Conservation (phyloP, 345 rosid genomes). For the Arabis hirsuta region DNA sequence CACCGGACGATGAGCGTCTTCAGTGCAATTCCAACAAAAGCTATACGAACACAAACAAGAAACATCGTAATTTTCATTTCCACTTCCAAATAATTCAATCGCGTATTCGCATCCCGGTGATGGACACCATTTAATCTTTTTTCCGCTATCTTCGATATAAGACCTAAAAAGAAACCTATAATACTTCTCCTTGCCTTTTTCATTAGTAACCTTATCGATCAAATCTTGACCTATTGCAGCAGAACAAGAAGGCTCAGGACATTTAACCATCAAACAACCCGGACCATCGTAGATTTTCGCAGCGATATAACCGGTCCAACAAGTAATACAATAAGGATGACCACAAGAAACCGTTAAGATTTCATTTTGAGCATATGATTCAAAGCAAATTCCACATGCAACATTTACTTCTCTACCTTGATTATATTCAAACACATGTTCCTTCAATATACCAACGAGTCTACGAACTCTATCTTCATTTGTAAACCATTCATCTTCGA, state of each 20-base stretch:
- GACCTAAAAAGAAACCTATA: slow-evolving; percentile 46
- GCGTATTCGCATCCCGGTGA: slow-evolving; percentile 92
- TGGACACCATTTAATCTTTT: slow-evolving; percentile 98
- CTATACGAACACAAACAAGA: slow-evolving; percentile 34
- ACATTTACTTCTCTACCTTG: slow-evolving; percentile 47
- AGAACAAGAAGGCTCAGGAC: slow-evolving; percentile 41
- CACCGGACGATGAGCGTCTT: slow-evolving; percentile 42
- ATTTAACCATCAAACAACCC: slow-evolving; percentile 31
- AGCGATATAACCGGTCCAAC: slow-evolving; percentile 61
- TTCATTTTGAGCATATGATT: slow-evolving; percentile 44
- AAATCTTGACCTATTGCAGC: slow-evolving; percentile 37
- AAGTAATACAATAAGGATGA: slow-evolving; percentile 78
- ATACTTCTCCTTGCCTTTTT: slow-evolving; percentile 27
- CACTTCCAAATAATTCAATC: slow-evolving; percentile 10
- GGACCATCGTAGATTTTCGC: slow-evolving; percentile 28
- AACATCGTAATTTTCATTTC: slow-evolving; percentile 26
- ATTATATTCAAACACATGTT: slow-evolving; percentile 47
- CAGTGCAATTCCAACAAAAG: slow-evolving; percentile 40
- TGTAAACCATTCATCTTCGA: slow-evolving; percentile 88
- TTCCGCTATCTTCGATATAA: slow-evolving; percentile 72
- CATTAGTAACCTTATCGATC: slow-evolving; percentile 20
- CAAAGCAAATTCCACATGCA: slow-evolving; percentile 80
- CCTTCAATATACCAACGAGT: slow-evolving; percentile 67
- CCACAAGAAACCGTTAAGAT: slow-evolving; percentile 74
- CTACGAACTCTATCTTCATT: slow-evolving; percentile 70